Evolutionary conservation across 306 rosid genomes (phyloP).

Genomic region (Rubus parviflorus): DNA sequence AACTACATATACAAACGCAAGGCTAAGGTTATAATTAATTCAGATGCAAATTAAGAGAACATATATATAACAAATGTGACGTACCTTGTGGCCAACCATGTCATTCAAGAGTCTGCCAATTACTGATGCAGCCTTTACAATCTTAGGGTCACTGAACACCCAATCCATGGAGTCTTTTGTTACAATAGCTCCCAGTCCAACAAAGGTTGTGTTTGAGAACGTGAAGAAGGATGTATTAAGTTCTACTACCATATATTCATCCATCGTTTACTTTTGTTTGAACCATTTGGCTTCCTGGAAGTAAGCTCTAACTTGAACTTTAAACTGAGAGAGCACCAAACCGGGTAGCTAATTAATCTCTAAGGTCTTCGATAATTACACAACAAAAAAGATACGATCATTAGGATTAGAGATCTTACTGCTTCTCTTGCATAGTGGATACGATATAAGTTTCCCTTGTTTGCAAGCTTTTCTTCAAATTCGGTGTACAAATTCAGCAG

Average conservation of each 20-base stretch:
- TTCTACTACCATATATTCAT: not conserved
- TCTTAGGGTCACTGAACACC: not conserved
- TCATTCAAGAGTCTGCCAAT: not conserved
- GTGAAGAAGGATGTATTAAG: too few species aligned
- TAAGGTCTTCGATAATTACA: too few species aligned
- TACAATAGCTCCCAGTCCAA: not conserved
- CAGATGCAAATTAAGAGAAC: fast-evolving
- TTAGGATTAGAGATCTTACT: not conserved
- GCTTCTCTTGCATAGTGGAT: not conserved
- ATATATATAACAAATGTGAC: too few species aligned
- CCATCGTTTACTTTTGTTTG: not conserved
- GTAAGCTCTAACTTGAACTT: too few species aligned
- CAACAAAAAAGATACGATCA: too few species aligned
- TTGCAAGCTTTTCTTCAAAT: not conserved
- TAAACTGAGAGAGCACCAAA: too few species aligned
- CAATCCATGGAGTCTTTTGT: not conserved
- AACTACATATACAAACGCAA: too few species aligned
- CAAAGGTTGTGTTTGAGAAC: too few species aligned
- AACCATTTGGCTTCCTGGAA: not conserved
- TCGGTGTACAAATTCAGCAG: not conserved
- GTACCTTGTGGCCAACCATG: not conserved
- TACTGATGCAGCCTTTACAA: not conserved
- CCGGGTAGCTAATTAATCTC: too few species aligned
- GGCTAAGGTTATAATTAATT: too few species aligned
- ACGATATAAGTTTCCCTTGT: not conserved